phyloP scores from a whole-genome alignment of 2,329 filamentous ascomycete species.

The Fusarium sp. region DNA sequence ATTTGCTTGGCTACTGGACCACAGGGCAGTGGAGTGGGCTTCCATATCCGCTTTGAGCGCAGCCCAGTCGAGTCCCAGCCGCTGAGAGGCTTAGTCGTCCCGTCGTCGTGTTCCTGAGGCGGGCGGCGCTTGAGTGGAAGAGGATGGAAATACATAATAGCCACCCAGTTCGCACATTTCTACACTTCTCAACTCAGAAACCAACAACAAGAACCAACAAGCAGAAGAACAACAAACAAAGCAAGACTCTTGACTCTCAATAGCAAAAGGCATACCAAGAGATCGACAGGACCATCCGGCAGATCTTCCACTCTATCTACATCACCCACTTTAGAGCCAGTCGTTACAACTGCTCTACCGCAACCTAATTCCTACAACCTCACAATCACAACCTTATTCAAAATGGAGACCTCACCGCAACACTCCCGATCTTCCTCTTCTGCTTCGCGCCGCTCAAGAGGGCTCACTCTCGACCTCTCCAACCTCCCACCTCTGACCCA shows the following conservation, averaged over 20 bases:
- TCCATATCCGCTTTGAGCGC: too few relatives aligned
- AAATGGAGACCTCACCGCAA: conserved; percentile 57
- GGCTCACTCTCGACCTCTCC: conserved; percentile 81
- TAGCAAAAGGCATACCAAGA: conserved; percentile 7
- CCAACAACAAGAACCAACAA: conserved; percentile 7
- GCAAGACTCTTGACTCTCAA: not conserved
- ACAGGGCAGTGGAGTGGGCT: not conserved
- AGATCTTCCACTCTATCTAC: conserved; percentile 21
- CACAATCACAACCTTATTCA: conserved; percentile 36
- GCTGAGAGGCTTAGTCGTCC: conserved; percentile 33
- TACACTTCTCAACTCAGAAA: conserved; percentile 19
- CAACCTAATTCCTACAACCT: conserved; percentile 4
- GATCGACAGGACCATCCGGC: conserved; percentile 27
- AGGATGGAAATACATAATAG: conserved; percentile 38
- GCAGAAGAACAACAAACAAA: not conserved
- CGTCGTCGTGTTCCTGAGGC: conserved; percentile 35
- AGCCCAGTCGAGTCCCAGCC: conserved; percentile 20
- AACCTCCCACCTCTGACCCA: conserved; percentile 77
- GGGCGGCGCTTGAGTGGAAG: conserved; percentile 27
- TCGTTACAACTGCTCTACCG: conserved; percentile 14
- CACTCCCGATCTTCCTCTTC: conserved; percentile 63
- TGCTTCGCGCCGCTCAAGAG: conserved; percentile 62
- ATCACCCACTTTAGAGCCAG: conserved; percentile 20
- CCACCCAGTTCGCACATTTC: conserved; percentile 33
- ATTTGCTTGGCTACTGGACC: conserved; percentile 19